phyloP scores from a whole-genome alignment of 2,329 filamentous ascomycete genomes.

The Helotiales sp. region DNA sequence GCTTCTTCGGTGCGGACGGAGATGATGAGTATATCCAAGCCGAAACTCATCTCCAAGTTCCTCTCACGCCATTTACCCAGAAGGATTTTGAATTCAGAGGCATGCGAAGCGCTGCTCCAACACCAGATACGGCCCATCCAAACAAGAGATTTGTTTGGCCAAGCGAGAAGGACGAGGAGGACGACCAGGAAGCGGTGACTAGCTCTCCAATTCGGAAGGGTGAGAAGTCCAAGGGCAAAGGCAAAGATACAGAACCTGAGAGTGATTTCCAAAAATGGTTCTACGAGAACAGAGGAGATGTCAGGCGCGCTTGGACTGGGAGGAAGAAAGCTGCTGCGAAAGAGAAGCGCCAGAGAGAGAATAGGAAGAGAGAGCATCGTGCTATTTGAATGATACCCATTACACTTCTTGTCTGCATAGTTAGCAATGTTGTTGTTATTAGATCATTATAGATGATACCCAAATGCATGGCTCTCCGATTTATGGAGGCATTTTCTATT shows the following conservation, averaged over 20 bases:
- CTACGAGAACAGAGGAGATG: slow-evolving; percentile 68
- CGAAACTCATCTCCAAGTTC: slow-evolving; percentile 55
- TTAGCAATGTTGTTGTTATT: background rate
- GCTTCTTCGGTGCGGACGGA: slow-evolving; percentile 71
- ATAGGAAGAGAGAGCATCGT: slow-evolving; percentile 55
- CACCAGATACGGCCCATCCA: slow-evolving; percentile 87
- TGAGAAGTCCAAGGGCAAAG: slow-evolving; percentile 30
- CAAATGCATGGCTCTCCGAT: background rate
- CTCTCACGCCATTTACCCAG: slow-evolving; percentile 83
- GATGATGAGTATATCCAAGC: slow-evolving; percentile 53
- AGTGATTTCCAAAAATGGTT: slow-evolving; percentile 70
- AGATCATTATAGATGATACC: slow-evolving; percentile 14
- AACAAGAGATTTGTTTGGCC: slow-evolving; percentile 66
- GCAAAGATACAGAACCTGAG: slow-evolving; percentile 37
- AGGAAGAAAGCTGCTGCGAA: slow-evolving; percentile 66
- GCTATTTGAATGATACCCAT: slow-evolving; percentile 22
- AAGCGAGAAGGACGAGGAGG: slow-evolving; percentile 51
- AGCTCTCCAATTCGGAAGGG: slow-evolving; percentile 27
- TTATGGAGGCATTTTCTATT: background rate
- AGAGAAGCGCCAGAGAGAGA: slow-evolving; percentile 70
- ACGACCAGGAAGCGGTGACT: slow-evolving; percentile 46
- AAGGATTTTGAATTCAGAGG: slow-evolving; percentile 77
- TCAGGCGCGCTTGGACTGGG: slow-evolving; percentile 70
- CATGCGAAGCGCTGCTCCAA: slow-evolving; percentile 88
- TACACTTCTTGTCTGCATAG: background rate